phyloP scores from a whole-genome alignment of 2,329 filamentous ascomycete species.

The Venturia aucupariae region DNA sequence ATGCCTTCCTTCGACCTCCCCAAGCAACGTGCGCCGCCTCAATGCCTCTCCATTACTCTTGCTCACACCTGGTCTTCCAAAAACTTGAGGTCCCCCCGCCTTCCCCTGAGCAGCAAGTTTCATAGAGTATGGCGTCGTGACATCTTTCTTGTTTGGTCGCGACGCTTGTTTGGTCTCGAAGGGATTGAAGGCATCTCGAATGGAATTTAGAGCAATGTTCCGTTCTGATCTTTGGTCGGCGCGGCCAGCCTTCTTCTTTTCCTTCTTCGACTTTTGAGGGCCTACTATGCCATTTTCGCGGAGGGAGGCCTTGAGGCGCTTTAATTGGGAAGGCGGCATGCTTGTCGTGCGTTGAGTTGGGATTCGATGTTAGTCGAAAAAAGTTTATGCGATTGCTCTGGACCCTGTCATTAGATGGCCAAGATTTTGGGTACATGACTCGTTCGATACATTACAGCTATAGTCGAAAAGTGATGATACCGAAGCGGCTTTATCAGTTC shows the following conservation, averaged over 20 bases:
- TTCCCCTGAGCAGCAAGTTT: constrained; percentile 28
- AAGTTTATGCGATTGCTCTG: background rate
- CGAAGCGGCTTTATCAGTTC: no score
- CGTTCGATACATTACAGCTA: no score
- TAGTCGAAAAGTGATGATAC: no score
- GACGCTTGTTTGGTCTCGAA: constrained; percentile 84
- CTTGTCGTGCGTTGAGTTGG: background rate
- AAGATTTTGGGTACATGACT: constrained; percentile 3
- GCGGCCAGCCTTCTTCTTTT: constrained; percentile 62
- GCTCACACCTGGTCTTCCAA: constrained; percentile 71
- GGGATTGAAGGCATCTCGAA: constrained; percentile 94
- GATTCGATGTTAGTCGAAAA: background rate
- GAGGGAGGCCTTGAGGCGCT: constrained; percentile 86
- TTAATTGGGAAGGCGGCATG: constrained; percentile 95
- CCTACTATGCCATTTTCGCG: constrained; percentile 83
- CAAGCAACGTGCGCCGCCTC: constrained; percentile 73
- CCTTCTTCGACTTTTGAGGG: constrained; percentile 90
- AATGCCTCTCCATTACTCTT: constrained; percentile 81
- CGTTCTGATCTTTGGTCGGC: constrained; percentile 67
- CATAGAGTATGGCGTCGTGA: constrained; percentile 57
- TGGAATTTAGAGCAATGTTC: constrained; percentile 68
- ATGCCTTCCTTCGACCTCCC: constrained; percentile 80
- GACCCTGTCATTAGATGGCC: background rate
- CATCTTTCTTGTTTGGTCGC: constrained; percentile 74
- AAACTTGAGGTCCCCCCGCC: constrained; percentile 42